Conservation (phyloP, 176 grass and related monocot species). For the sorghum (Sorghum bicolor) region DNA sequence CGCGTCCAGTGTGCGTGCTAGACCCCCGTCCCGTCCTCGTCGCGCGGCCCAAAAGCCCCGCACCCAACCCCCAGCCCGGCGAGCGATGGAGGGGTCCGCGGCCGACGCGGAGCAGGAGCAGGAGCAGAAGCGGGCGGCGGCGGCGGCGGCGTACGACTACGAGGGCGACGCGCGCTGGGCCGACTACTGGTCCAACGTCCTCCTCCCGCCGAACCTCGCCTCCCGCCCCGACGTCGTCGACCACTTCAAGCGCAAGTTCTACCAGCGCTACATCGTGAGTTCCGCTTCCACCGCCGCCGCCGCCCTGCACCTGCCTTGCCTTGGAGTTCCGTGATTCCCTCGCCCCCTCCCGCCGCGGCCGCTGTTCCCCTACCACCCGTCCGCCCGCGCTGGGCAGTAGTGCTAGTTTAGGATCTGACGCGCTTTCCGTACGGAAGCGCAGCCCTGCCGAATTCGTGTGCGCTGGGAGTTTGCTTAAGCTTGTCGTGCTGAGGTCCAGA, state of each 20-base stretch:
- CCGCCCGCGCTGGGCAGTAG: not conserved
- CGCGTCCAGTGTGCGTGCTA: not conserved
- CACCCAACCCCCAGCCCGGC: not conserved
- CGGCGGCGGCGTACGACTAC: conserved; percentile 85
- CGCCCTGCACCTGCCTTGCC: not conserved
- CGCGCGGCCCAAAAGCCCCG: not conserved
- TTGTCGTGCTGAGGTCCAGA: not conserved
- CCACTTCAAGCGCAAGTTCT: conserved; percentile 95
- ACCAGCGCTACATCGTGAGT: conserved; percentile 45
- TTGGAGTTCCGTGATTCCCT: not conserved
- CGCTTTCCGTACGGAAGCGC: not conserved
- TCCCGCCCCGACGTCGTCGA: conserved; percentile 63
- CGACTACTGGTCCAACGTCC: conserved; percentile 82
- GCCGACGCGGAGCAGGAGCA: conserved; percentile 58
- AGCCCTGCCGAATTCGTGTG: not conserved
- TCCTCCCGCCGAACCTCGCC: conserved; percentile 70
- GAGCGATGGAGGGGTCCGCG: not conserved
- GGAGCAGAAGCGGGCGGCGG: conserved; percentile 57
- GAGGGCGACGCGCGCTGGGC: conserved; percentile 75
- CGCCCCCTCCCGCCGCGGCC: not conserved
- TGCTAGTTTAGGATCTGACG: not conserved
- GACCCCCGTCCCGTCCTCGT: no score
- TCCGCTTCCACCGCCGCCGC: not conserved
- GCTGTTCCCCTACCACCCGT: not conserved
- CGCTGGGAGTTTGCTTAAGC: not conserved